phyloP scores from a whole-genome alignment of 768 basidiomycete genomes.

The Boletellus ananas region DNA sequence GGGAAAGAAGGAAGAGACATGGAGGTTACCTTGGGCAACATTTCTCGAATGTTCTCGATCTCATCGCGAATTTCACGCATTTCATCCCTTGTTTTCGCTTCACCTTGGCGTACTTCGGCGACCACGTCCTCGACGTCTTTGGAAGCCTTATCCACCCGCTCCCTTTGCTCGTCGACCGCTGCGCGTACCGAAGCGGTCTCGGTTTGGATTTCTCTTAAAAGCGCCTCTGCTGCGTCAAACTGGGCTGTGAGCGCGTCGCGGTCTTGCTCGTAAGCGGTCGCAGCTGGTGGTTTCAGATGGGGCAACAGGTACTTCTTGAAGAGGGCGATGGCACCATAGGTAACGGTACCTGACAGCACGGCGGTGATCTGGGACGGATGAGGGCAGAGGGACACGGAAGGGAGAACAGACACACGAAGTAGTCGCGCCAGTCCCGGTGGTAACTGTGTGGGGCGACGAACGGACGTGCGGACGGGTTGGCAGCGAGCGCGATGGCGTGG shows the following conservation, averaged over 20 bases:
- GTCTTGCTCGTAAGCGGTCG: slow-evolving; percentile 87
- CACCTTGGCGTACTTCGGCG: slow-evolving; percentile 71
- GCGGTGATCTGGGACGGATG: slow-evolving; percentile 71
- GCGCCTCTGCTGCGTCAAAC: slow-evolving; percentile 82
- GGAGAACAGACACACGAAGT: slow-evolving; percentile 67
- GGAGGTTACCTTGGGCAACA: slow-evolving; percentile 80
- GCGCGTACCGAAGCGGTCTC: slow-evolving; percentile 70
- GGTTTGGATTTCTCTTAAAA: slow-evolving; percentile 74
- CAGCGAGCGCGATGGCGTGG: slow-evolving; percentile 66
- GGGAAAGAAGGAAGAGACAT: not conserved
- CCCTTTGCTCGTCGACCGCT: slow-evolving; percentile 74
- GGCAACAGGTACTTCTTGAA: slow-evolving; percentile 92
- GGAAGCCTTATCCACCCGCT: slow-evolving; percentile 66
- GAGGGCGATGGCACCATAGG: slow-evolving; percentile 75
- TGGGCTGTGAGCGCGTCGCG: slow-evolving; percentile 80
- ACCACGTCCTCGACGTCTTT: slow-evolving; percentile 71
- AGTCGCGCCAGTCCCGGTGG: slow-evolving; percentile 94
- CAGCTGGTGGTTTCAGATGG: slow-evolving; percentile 82
- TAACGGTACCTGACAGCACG: slow-evolving; percentile 81
- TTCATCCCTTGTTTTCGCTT: slow-evolving; percentile 77
- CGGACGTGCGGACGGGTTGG: slow-evolving; percentile 26
- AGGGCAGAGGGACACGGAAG: slow-evolving; percentile 12
- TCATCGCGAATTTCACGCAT: slow-evolving; percentile 92
- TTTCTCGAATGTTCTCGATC: slow-evolving; percentile 82
- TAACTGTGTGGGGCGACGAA: slow-evolving; percentile 36